phyloP scores from a whole-genome alignment of 2,329 filamentous ascomycete genomes.

The Fusarium setosum region DNA sequence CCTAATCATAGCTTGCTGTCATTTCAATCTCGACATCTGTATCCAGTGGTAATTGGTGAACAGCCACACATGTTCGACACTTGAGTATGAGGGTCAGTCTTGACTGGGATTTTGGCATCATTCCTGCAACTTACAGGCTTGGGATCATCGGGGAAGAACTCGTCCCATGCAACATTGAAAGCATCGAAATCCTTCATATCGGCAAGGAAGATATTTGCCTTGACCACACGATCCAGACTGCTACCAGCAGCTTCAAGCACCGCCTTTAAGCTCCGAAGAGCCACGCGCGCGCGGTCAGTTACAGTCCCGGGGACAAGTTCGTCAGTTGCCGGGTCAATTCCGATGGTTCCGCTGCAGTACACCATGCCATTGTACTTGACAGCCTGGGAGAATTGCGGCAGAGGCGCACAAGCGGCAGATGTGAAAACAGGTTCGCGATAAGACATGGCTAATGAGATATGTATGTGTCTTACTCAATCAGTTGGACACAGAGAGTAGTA shows the following conservation, averaged over 20 bases:
- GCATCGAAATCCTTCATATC: conserved; percentile 8
- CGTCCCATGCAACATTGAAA: conserved; percentile 11
- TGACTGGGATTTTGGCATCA: no score
- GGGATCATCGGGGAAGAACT: neutral
- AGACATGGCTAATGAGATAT: neutral
- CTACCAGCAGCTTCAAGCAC: conserved; percentile 7
- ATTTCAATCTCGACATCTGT: conserved; percentile 21
- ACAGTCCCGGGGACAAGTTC: neutral
- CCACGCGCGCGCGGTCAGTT: neutral
- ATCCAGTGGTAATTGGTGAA: neutral
- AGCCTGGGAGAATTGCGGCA: conserved; percentile 70
- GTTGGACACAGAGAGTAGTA: no score
- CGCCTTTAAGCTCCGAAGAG: neutral
- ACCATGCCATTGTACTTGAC: conserved; percentile 73
- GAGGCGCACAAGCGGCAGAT: conserved; percentile 13
- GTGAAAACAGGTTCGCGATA: neutral
- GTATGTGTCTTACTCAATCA: no score
- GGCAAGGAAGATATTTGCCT: conserved; percentile 8
- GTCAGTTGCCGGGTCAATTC: conserved; percentile 32
- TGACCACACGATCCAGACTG: neutral
- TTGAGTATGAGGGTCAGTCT: neutral
- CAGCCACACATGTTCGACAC: conserved; percentile 10
- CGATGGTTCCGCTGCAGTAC: conserved; percentile 75
- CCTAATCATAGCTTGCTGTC: neutral
- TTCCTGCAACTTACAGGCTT: conserved; percentile 2